These are phyloP conservation scores for Yamadazyma spencermartinsiae DNA, from an alignment of 1,139 yeast genomes.

Conservation along the genomic window DNA sequence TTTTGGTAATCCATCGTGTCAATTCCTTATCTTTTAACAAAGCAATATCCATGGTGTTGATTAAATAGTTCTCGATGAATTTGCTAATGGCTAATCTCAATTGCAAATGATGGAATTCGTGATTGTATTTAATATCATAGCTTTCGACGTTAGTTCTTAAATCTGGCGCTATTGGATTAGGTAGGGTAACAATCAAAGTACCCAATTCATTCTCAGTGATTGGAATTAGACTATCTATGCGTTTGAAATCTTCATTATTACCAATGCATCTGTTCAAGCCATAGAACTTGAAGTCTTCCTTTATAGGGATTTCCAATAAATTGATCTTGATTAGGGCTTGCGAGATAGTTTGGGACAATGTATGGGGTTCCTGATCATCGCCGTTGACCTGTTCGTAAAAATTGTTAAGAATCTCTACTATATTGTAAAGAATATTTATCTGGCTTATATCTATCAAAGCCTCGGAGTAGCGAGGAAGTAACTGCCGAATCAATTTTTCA, in stretches of 20 bases:
- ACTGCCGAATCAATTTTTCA: constrained; percentile 25
- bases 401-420: constrained; percentile 39
- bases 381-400: constrained; percentile 4
- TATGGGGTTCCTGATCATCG: constrained; percentile 19
- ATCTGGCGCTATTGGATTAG: constrained; percentile 24
- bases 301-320: constrained; percentile 41
- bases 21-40: constrained; percentile 37
- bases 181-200: constrained; percentile 32
- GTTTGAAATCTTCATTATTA: constrained; percentile 42
- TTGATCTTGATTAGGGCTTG: constrained; percentile 41
- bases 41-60: constrained; percentile 30
- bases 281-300: constrained; percentile 42
- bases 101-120: constrained; percentile 44
- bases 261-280: constrained; percentile 59
- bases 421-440: constrained; percentile 36
- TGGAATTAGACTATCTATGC: constrained; percentile 36
- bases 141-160: neutral
- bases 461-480: constrained; percentile 43
- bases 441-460: constrained; percentile 38
- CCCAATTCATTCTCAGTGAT: constrained; percentile 23
- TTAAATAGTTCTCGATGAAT: constrained; percentile 44
- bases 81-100: constrained; percentile 43
- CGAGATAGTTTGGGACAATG: constrained; percentile 25
- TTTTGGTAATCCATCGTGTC: constrained; percentile 44
- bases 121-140: constrained; percentile 30